Evolutionary conservation across 2,329 filamentous ascomycete genomes (phyloP).

Genomic region (Pseudocercospora pini-densiflorae): DNA sequence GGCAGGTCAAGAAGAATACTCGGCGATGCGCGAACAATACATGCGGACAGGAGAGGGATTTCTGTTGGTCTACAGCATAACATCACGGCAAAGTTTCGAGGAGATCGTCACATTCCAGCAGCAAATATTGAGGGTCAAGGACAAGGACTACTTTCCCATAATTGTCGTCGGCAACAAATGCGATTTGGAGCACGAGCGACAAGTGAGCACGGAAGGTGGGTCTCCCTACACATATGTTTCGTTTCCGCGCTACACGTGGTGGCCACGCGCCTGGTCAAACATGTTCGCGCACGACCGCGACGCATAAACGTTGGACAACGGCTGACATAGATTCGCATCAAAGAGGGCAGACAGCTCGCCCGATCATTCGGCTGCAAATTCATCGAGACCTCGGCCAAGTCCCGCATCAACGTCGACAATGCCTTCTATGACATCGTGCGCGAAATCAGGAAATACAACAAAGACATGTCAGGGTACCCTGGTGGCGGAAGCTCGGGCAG

Average conservation of each 20-base stretch:
- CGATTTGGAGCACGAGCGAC: conserved; percentile 91
- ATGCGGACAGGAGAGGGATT: conserved; percentile 99
- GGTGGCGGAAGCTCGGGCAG: conserved; percentile 57
- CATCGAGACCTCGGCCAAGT: conserved; percentile 98
- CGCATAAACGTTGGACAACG: conserved; percentile 10
- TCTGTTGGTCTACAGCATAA: conserved; percentile 97
- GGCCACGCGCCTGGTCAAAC: conserved; percentile 25
- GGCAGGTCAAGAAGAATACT: conserved; percentile 98
- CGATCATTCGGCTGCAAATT: conserved; percentile 94
- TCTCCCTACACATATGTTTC: conserved; percentile 26
- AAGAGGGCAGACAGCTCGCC: conserved; percentile 89
- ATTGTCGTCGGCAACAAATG: conserved; percentile 99
- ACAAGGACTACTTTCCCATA: conserved; percentile 99
- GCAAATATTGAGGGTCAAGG: conserved; percentile 97
- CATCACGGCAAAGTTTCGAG: conserved; percentile 94
- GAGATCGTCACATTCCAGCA: conserved; percentile 99
- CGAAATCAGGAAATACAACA: conserved; percentile 98
- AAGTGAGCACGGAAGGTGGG: conserved; percentile 89
- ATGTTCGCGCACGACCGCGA: conserved; percentile 11
- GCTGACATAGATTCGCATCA: conserved; percentile 24
- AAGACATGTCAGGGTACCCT: conserved; percentile 90
- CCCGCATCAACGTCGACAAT: conserved; percentile 96
- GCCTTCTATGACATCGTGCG: conserved; percentile 98
- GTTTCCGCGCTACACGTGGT: conserved; percentile 23
- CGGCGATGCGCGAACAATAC: conserved; percentile 99